These are phyloP conservation scores for Trapa bicornis DNA, from an alignment of 345 rosid species.

Conservation along the genomic window DNA sequence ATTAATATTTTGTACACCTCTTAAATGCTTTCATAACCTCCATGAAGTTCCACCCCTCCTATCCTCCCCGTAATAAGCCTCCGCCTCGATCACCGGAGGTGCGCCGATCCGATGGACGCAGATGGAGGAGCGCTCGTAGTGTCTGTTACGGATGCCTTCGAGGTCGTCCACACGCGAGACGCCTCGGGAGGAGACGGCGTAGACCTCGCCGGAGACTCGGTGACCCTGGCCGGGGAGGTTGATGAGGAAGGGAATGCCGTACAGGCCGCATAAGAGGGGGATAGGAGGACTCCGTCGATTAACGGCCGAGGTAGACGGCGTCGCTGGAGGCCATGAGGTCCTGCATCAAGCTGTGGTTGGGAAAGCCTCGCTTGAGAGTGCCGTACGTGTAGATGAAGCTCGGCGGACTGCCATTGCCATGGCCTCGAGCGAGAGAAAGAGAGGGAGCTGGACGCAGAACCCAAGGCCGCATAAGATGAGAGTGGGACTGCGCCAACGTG, in stretches of 20 bases:
- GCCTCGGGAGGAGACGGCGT: slow-evolving; percentile 39
- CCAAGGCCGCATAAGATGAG: background rate
- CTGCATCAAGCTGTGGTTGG: slow-evolving; percentile 11
- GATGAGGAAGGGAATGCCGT: slow-evolving; percentile 62
- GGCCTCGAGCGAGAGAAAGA: background rate
- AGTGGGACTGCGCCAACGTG: slow-evolving; percentile 6
- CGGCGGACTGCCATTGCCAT: slow-evolving; percentile 12
- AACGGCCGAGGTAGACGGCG: slow-evolving; percentile 36
- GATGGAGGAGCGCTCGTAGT: slow-evolving; percentile 56
- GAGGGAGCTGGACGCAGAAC: background rate
- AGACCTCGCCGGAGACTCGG: slow-evolving; percentile 53
- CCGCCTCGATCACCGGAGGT: slow-evolving; percentile 27
- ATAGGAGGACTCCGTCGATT: slow-evolving; percentile 20
- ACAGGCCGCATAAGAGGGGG: slow-evolving; percentile 63
- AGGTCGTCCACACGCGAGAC: slow-evolving; percentile 43
- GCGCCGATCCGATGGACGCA: slow-evolving; percentile 11
- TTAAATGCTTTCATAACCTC: slow-evolving; percentile 25
- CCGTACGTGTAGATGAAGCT: slow-evolving; percentile 49
- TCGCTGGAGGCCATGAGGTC: slow-evolving; percentile 18
- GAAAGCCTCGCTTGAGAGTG: slow-evolving; percentile 41
- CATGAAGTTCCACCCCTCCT: slow-evolving; percentile 13
- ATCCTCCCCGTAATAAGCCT: slow-evolving; percentile 50
- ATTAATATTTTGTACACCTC: too few relatives aligned
- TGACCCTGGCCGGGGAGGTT: slow-evolving; percentile 39
- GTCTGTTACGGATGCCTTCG: slow-evolving; percentile 40